Conservation (phyloP, 2,329 filamentous ascomycete species). For the Dendryphion nanum region DNA sequence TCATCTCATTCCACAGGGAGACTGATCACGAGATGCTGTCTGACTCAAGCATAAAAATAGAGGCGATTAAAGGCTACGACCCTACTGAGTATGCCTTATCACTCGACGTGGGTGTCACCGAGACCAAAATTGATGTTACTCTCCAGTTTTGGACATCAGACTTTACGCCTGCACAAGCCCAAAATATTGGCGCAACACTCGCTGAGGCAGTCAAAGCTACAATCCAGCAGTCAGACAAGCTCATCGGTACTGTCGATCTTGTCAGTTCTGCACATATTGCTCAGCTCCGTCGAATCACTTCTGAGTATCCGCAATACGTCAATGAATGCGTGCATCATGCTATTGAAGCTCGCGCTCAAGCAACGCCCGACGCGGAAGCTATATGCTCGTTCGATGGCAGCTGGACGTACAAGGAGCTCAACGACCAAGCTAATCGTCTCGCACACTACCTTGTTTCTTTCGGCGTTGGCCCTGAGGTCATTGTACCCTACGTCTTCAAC, state of each 20-base stretch:
- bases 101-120: constrained; percentile 43
- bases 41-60: constrained; percentile 10
- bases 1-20: constrained; percentile 33
- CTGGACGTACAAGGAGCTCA: constrained; percentile 16
- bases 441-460: constrained; percentile 6
- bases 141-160: constrained; percentile 14
- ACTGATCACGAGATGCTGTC: constrained; percentile 6
- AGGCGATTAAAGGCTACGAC: constrained; percentile 28
- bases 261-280: constrained; percentile 27
- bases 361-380: constrained; percentile 4
- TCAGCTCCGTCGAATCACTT: constrained; percentile 10
- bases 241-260: constrained; percentile 26
- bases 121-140: constrained; percentile 21
- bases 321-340: constrained; percentile 11
- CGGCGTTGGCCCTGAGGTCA: constrained; percentile 8
- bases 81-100: constrained; percentile 45
- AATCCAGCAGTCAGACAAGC: constrained; percentile 22
- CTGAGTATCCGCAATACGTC: constrained; percentile 9
- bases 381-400: constrained; percentile 9
- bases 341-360: constrained; percentile 1
- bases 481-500: constrained; percentile 22
- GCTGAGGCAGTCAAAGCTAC: constrained; percentile 18
- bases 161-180: constrained; percentile 10
- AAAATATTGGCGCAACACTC: constrained; percentile 15
- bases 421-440: constrained; percentile 8